Evolutionary conservation across 331 rosid genomes (phyloP), one percentile per base, ranked within the genome.

Genomic region (Spiraea crenata): DNA sequence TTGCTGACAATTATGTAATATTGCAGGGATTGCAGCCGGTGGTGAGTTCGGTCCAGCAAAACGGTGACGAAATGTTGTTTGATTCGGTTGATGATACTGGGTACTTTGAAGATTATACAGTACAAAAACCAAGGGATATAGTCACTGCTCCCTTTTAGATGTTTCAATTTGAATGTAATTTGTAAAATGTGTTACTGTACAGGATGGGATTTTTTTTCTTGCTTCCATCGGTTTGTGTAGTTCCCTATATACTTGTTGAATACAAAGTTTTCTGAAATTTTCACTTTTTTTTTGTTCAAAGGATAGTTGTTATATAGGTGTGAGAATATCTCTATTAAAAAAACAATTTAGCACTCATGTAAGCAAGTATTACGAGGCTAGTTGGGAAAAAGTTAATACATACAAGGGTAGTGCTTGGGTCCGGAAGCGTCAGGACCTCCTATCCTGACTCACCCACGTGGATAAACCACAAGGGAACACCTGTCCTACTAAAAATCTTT

Each of bases 1-100:
- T n/a, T 45, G 25, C 10, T 34, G 44, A 41, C 8, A 17, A 17
- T 9, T 16, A 47, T 6, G 49, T 48, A 31, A 70, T 63, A 15
- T 17, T 60, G 63, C 48, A 80, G 83, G 83, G 83, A 16, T 57
- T 80, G 35, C 7, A 65, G 44, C 62, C 83, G 19, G 83, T 70
- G 54, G 77, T 3, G 42, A 47, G 80, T 34, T 72, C 51, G 44
- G 35, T 19, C 31, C 19, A 17, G 16, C 55, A 15, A 62, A 58
- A 35, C 8, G 47, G 41, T 38, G 37, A 67, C 15, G 47, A 17
- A 8, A 61, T 54, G 52, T 38, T 54, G 52, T 38, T 25, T 19
- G 49, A 39, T 38, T 73, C 63, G 10, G 13, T 14, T 10, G 71
- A 70, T 6, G 51, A 55, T 10, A 11, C 54, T 0, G 67, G 67